Percentiles rank a stretch among this genome's conserved stretches.
Evolutionary conservation across 495 filamentous ascomycete species (phyloP).

Genomic region (Margaritispora aquatica): DNA sequence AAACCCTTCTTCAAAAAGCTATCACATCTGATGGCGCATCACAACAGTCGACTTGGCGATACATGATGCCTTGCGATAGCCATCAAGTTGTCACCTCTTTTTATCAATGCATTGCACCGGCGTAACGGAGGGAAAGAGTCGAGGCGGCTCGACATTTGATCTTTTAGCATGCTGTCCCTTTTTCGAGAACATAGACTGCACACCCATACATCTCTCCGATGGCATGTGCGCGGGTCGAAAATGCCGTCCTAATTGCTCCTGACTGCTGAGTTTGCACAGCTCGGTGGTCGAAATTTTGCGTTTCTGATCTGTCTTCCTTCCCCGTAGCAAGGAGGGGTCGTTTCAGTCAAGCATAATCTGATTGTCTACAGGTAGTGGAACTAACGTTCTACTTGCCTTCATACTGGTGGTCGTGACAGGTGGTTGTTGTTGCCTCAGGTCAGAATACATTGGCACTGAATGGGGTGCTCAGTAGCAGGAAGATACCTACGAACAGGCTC

Average conservation of each 20-base stretch:
- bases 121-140: constrained; percentile 34
- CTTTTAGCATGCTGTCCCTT: constrained; percentile 25
- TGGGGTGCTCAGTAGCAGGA: constrained; percentile 12
- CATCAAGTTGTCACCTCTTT: constrained; percentile 13
- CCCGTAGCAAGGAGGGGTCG: background rate
- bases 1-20: constrained; percentile 22
- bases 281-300: background rate
- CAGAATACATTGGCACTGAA: background rate
- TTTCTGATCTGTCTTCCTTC: background rate
- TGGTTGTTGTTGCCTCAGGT: background rate
- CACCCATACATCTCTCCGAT: constrained; percentile 22
- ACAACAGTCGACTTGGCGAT: constrained; percentile 18
- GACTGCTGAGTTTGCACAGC: constrained; percentile 7
- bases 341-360: background rate
- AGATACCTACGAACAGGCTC: background rate
- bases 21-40: constrained; percentile 14
- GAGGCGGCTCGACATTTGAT: constrained; percentile 23
- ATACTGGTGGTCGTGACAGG: background rate
- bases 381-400: background rate
- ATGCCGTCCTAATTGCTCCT: constrained; percentile 39
- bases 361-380: background rate
- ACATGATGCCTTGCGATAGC: constrained; percentile 17
- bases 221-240: constrained; percentile 59
- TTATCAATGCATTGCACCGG: constrained; percentile 49
- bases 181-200: constrained; percentile 28